phyloP scores from a whole-genome alignment of 805 yeast genomes.

The Millerozyma miso region DNA sequence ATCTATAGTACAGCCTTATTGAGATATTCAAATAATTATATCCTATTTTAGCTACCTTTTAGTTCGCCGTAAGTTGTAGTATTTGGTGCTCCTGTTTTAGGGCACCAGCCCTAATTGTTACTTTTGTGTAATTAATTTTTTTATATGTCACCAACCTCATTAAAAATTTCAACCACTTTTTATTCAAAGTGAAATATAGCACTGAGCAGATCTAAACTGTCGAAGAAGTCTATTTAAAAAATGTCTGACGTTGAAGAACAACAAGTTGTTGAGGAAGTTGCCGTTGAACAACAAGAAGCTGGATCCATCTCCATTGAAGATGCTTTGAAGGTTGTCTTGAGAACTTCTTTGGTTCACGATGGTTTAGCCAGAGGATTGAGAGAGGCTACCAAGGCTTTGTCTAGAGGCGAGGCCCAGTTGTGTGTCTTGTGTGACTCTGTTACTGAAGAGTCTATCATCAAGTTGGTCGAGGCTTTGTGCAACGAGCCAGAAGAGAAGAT shows the following conservation, averaged over 20 bases:
- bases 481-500: conserved; percentile 95
- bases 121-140: conserved; percentile 1
- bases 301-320: conserved; percentile 95
- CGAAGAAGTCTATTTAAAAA: conserved; percentile 65
- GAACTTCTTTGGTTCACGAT: conserved; percentile 96
- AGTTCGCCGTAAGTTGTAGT: too few relatives aligned
- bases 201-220: conserved; percentile 60
- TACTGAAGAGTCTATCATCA: conserved; percentile 94
- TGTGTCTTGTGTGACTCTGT: conserved; percentile 97
- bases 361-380: conserved; percentile 99
- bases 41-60: too few relatives aligned
- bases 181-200: conserved; percentile 16
- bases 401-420: conserved; percentile 96
- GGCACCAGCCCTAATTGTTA: conserved; percentile 13
- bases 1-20: not conserved
- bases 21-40: not conserved
- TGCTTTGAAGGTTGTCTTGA: conserved; percentile 95
- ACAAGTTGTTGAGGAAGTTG: conserved; percentile 75
- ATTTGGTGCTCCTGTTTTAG: conserved; percentile 4
- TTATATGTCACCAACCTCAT: not conserved
- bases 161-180: conserved; percentile 6
- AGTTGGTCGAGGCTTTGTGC: conserved; percentile 98
- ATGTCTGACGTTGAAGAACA: conserved; percentile 96
- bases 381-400: conserved; percentile 98
- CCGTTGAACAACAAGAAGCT: conserved; percentile 82